Conservation (phyloP, 2,329 filamentous ascomycete genomes). For the Lecanoromycetidae sp. region DNA sequence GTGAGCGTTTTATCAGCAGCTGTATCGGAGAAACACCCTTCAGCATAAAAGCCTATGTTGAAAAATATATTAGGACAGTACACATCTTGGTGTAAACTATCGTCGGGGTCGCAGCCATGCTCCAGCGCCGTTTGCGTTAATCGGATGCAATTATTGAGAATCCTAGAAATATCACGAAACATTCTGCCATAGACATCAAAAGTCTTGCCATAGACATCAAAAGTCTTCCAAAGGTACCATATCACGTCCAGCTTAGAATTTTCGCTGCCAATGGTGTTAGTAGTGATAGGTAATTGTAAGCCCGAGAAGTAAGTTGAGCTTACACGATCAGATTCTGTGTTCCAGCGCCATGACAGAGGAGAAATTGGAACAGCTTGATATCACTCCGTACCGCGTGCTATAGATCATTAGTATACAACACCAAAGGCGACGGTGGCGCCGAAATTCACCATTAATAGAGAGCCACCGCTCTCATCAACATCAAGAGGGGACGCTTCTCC, state of each 20-base stretch:
- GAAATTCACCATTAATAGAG: background rate
- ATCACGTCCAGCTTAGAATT: background rate
- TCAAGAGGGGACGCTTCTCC: background rate
- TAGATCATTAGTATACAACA: background rate
- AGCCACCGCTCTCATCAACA: background rate
- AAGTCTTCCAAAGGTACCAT: background rate
- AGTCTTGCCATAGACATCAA: accelerated
- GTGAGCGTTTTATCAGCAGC: background rate
- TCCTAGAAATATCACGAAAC: background rate
- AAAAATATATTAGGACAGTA: background rate
- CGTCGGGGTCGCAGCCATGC: background rate
- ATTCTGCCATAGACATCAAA: accelerated
- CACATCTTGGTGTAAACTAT: background rate
- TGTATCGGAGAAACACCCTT: accelerated
- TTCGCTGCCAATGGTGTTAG: background rate
- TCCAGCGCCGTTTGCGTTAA: background rate
- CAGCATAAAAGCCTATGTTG: accelerated
- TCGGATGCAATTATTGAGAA: background rate
- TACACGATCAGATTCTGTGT: background rate
- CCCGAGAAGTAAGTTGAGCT: background rate
- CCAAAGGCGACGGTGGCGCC: too few relatives aligned
- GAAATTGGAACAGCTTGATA: background rate
- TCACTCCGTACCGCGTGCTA: background rate
- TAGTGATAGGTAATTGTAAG: background rate
- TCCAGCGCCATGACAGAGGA: background rate